Evolutionary conservation across 2,329 filamentous ascomycete species (phyloP).

Genomic region (Trichocomaceae sp.): DNA sequence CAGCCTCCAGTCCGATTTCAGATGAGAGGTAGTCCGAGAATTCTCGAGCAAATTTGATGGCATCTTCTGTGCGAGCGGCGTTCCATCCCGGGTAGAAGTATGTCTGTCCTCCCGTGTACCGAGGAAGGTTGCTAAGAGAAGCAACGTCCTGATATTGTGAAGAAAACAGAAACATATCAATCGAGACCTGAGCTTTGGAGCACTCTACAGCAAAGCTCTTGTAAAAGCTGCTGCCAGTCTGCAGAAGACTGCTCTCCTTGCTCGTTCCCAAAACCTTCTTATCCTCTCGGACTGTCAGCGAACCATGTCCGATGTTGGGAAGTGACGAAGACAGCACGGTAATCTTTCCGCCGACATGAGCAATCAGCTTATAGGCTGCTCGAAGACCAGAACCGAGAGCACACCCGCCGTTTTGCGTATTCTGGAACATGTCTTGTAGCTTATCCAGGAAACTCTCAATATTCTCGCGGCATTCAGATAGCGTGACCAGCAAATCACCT

Average conservation of each 20-base stretch:
- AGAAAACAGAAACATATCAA: conserved; percentile 97
- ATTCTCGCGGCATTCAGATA: conserved; percentile 82
- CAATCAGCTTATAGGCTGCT: conserved; percentile 92
- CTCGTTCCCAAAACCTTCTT: conserved; percentile 92
- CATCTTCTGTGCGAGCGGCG: conserved; percentile 84
- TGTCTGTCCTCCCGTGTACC: conserved; percentile 95
- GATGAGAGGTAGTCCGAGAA: conserved; percentile 96
- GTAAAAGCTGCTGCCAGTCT: conserved; percentile 94
- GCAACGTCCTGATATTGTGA: conserved; percentile 97
- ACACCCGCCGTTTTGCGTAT: conserved; percentile 81
- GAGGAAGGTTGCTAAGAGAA: conserved; percentile 85
- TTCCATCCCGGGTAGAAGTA: conserved; percentile 99
- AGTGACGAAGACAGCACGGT: conserved; percentile 83
- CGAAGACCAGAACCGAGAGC: conserved; percentile 91
- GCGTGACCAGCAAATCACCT: conserved; percentile 79
- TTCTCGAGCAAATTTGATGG: conserved; percentile 94
- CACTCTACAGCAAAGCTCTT: conserved; percentile 99
- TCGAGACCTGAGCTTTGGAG: conserved; percentile 96
- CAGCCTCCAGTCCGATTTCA: conserved; percentile 92
- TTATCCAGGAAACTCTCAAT: conserved; percentile 87
- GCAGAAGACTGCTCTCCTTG: conserved; percentile 79
- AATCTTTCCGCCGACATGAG: conserved; percentile 89
- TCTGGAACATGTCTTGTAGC: conserved; percentile 93
- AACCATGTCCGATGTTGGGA: conserved; percentile 82
- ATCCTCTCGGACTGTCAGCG: conserved; percentile 88